phyloP scores from a whole-genome alignment of 2,329 filamentous ascomycete species.

The Penicillium brevicompactum region DNA sequence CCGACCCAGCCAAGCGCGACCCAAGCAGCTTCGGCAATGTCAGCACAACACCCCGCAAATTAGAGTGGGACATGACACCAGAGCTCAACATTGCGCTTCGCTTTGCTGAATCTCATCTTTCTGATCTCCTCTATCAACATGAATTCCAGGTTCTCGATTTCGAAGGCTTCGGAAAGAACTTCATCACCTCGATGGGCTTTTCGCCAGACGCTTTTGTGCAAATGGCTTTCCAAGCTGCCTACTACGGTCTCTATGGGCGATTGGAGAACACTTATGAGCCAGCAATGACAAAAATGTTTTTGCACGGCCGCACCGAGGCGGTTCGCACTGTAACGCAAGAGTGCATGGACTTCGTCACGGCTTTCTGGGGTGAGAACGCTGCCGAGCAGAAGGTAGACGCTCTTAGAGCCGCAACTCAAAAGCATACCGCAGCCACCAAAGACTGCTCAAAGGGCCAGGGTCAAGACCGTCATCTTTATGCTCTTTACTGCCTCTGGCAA shows the following conservation, averaged over 20 bases:
- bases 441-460: slow-evolving; percentile 89
- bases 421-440: slow-evolving; percentile 76
- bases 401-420: slow-evolving; percentile 78
- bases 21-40: slow-evolving; percentile 91
- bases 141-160: slow-evolving; percentile 95
- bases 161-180: slow-evolving; percentile 87
- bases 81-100: slow-evolving; percentile 88
- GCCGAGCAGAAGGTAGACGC: slow-evolving; percentile 82
- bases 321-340: slow-evolving; percentile 83
- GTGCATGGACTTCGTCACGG: slow-evolving; percentile 83
- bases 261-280: slow-evolving; percentile 97
- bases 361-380: slow-evolving; percentile 92
- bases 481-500: slow-evolving; percentile 93
- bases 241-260: slow-evolving; percentile 93
- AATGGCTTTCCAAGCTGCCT: slow-evolving; percentile 98
- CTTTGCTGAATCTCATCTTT: slow-evolving; percentile 91
- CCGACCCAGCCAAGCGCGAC: slow-evolving; percentile 89
- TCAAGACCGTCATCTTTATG: slow-evolving; percentile 90
- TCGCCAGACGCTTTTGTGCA: slow-evolving; percentile 97
- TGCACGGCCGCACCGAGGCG: slow-evolving; percentile 93
- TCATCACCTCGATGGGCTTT: slow-evolving; percentile 95
- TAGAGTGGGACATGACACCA: slow-evolving; percentile 96
- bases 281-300: slow-evolving; percentile 93
- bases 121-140: slow-evolving; percentile 93
- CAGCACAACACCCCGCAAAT: slow-evolving; percentile 88